phyloP scores from a whole-genome alignment of 1,284 basidiomycete genomes.

The Meira miltonrushii region DNA sequence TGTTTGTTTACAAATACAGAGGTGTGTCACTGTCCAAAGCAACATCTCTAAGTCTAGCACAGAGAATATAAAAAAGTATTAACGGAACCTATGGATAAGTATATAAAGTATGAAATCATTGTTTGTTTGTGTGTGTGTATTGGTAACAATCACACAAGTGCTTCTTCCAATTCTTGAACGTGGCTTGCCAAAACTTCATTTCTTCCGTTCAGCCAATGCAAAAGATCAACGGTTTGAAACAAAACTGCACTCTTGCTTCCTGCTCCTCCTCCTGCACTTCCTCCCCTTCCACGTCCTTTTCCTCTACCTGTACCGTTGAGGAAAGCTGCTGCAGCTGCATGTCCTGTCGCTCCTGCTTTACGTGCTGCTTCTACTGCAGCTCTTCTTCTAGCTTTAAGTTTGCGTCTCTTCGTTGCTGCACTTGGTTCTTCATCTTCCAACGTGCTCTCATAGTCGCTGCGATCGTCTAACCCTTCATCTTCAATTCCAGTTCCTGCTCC shows the following conservation, averaged over 20 bases:
- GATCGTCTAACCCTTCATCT: conserved; percentile 48
- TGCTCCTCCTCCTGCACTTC: conserved; percentile 46
- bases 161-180: conserved; percentile 33
- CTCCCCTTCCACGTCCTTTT: conserved; percentile 37
- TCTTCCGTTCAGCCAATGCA: conserved; percentile 45
- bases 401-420: conserved; percentile 10
- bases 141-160: neutral
- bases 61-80: neutral
- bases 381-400: conserved; percentile 10
- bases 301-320: conserved; percentile 21
- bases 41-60: no score
- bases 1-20: neutral
- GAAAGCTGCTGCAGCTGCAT: conserved; percentile 1
- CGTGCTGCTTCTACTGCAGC: neutral
- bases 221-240: conserved; percentile 50
- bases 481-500: conserved; percentile 50
- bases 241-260: conserved; percentile 48
- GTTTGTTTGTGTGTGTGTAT: neutral
- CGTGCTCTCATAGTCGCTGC: conserved; percentile 32
- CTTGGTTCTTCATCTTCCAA: conserved; percentile 27
- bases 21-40: no score
- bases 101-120: neutral
- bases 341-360: neutral
- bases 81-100: neutral
- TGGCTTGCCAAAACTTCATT: conserved; percentile 32